A percentile compares a stretch with the other conserved stretches of the same genome.
These are phyloP conservation scores for Dryas drummondii DNA, from an alignment of 306 rosid species.

Conservation along the genomic window DNA sequence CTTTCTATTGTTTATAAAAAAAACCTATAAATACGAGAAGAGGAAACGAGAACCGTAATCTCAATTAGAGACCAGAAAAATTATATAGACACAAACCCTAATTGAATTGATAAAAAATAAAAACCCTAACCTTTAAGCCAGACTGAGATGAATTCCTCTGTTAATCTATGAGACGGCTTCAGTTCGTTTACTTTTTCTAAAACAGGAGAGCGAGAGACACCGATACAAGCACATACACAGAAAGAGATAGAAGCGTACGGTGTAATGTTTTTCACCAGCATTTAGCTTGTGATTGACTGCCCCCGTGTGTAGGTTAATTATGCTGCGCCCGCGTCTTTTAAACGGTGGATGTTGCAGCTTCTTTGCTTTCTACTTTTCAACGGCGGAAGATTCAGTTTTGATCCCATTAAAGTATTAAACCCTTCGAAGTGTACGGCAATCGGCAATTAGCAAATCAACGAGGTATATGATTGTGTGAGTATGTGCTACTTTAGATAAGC, in stretches of 20 bases:
- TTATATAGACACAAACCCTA: slow-evolving; percentile 21
- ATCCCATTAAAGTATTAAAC: background rate
- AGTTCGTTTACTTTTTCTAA: background rate
- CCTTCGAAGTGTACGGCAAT: too few species aligned
- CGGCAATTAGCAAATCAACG: too few species aligned
- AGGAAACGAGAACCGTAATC: slow-evolving; percentile 13
- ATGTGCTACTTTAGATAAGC: too few species aligned
- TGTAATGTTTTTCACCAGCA: background rate
- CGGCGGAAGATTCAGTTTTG: background rate
- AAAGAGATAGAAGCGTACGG: background rate
- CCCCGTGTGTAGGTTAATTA: background rate
- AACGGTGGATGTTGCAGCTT: background rate
- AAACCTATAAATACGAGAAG: background rate
- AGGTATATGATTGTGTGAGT: too few species aligned
- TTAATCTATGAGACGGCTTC: slow-evolving; percentile 2
- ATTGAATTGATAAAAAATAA: background rate
- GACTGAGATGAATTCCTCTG: slow-evolving; percentile 25
- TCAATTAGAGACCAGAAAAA: background rate
- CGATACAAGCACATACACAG: background rate
- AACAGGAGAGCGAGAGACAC: background rate
- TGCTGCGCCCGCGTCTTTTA: background rate
- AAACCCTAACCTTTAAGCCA: slow-evolving; percentile 37
- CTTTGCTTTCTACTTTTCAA: background rate
- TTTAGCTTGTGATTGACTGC: background rate
- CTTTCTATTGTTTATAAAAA: background rate